These are phyloP conservation scores for Rhizopus stolonifer DNA, from an alignment of 371 early-diverging fungal species.

Conservation along the genomic window DNA sequence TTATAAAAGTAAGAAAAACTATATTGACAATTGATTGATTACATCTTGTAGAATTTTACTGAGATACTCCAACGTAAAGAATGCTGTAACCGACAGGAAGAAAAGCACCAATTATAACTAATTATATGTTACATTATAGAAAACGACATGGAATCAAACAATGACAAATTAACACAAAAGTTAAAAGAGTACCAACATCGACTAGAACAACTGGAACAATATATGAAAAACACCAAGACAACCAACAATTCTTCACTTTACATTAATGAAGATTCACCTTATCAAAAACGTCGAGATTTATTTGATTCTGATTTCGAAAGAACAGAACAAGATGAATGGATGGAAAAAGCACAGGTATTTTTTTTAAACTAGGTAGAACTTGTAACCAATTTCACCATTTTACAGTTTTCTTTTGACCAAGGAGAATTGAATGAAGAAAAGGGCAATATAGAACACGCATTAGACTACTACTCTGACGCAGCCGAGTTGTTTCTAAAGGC, in stretches of 20 bases:
- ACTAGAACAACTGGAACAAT: conserved; percentile 35
- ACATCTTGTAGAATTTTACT: conserved; percentile 18
- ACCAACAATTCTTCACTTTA: conserved; percentile 12
- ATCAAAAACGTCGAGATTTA: conserved; percentile 27
- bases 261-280: conserved; percentile 24
- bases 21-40: no score
- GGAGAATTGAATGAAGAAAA: conserved; percentile 44
- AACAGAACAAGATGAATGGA: conserved; percentile 26
- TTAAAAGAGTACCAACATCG: conserved; percentile 42
- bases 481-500: conserved; percentile 45
- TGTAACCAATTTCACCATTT: background rate
- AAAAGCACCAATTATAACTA: background rate
- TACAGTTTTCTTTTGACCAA: conserved; percentile 39
- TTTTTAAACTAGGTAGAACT: background rate
- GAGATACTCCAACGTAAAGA: conserved; percentile 19
- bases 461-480: conserved; percentile 48
- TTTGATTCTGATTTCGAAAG: conserved; percentile 20
- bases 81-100: background rate
- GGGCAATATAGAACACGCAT: conserved; percentile 37
- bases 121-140: conserved; percentile 1
- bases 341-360: conserved; percentile 40
- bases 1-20: conserved; percentile 43
- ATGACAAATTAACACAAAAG: conserved; percentile 34
- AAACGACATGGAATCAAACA: conserved; percentile 14
- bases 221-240: conserved; percentile 15